Evolutionary conservation across 2,329 filamentous ascomycete species (phyloP).

Genomic region (Fragosphaeria purpurea): DNA sequence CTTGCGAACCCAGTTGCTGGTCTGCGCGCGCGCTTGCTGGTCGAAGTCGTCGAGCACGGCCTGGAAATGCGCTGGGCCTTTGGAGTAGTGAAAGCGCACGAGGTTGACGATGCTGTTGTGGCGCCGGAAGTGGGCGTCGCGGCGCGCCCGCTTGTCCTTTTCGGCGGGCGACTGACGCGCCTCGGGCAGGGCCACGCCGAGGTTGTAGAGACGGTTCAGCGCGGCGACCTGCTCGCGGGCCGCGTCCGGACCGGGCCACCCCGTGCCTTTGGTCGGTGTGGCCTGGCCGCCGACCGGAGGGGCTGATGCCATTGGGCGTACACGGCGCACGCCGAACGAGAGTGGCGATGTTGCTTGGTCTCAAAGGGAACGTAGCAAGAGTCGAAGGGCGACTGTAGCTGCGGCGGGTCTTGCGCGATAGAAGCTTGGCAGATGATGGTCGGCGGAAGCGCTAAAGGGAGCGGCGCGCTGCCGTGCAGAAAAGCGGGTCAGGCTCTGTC

Average conservation of each 20-base stretch:
- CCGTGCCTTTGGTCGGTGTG: conserved; percentile 9
- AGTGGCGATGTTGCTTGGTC: too few relatives aligned
- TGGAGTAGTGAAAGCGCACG: conserved; percentile 16
- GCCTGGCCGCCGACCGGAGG: neutral
- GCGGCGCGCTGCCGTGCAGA: neutral
- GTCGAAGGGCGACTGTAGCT: neutral
- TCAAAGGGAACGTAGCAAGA: too few relatives aligned
- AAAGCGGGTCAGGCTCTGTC: neutral
- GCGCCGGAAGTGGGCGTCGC: conserved; percentile 11
- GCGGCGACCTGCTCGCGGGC: conserved; percentile 13
- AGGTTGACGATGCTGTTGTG: conserved; percentile 15
- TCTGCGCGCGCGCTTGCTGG: conserved; percentile 12
- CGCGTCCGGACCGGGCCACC: conserved; percentile 3
- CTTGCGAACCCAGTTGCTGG: conserved; percentile 16
- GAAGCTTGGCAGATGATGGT: neutral
- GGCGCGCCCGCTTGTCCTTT: conserved; percentile 10
- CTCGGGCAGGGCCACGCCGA: conserved; percentile 17
- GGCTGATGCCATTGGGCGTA: neutral
- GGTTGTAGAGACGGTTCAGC: conserved; percentile 19
- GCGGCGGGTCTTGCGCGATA: neutral
- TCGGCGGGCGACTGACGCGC: conserved; percentile 11
- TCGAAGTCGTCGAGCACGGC: conserved; percentile 14
- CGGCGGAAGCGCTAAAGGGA: conserved; percentile 3
- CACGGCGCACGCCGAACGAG: too few relatives aligned
- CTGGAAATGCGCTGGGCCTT: conserved; percentile 10